Evolutionary conservation across 148 eudicot species (phyloP).

Genomic region (Rhododendron kiyosumense): DNA sequence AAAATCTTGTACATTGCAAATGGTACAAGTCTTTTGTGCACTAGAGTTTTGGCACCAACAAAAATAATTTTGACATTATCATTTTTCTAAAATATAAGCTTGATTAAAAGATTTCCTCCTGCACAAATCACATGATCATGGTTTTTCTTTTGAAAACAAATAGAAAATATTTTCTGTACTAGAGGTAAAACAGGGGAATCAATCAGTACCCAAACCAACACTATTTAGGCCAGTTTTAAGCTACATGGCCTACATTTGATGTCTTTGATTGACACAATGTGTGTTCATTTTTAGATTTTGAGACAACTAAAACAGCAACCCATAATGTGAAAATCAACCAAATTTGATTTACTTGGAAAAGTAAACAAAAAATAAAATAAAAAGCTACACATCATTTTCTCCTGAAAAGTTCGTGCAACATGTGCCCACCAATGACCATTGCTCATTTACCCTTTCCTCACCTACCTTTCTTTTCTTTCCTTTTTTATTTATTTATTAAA

Average conservation of each 20-base stretch:
- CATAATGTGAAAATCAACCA: not conserved
- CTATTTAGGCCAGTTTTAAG: not conserved
- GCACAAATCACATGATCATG: not conserved
- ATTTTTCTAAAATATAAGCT: not conserved
- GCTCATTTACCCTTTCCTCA: not conserved
- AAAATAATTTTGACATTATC: too few relatives aligned
- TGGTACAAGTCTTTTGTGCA: too few relatives aligned
- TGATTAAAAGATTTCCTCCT: not conserved
- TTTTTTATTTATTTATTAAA: too few relatives aligned
- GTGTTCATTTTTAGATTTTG: not conserved
- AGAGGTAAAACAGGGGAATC: not conserved
- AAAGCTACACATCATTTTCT: not conserved
- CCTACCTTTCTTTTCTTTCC: not conserved
- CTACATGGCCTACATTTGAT: not conserved
- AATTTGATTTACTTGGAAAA: not conserved
- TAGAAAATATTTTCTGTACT: not conserved
- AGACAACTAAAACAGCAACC: not conserved
- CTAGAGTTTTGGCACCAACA: too few relatives aligned
- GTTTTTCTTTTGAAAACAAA: not conserved
- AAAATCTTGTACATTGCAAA: too few relatives aligned
- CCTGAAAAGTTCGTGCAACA: not conserved
- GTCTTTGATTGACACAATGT: not conserved
- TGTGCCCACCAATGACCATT: not conserved
- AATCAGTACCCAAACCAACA: not conserved
- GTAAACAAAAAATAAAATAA: not conserved